A percentile compares a stretch with the other conserved stretches of the same genome.
phyloP scores from a whole-genome alignment of 148 eudicot species.

The Heliamphora exappendiculata region DNA sequence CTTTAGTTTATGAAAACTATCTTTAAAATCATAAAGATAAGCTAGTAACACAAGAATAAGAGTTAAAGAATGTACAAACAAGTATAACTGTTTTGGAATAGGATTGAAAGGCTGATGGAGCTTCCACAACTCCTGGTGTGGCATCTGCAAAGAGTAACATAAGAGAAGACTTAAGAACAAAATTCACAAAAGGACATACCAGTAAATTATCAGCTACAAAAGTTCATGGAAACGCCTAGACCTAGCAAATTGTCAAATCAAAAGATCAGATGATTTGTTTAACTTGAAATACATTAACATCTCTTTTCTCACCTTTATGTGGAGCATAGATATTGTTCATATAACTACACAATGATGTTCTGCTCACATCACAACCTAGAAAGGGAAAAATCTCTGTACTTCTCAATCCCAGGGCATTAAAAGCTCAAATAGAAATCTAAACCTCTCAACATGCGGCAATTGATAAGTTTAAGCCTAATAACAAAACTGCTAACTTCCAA shows the following conservation, averaged over 20 bases:
- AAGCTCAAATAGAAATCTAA: not conserved
- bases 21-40: not conserved
- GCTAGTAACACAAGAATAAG: constrained; percentile 14
- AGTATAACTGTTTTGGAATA: constrained; percentile 71
- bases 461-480: not conserved
- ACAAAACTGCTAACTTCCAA: not conserved
- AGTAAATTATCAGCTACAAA: not conserved
- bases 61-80: constrained; percentile 80
- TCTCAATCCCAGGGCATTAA: not conserved
- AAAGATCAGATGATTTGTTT: not conserved
- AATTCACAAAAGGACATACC: not conserved
- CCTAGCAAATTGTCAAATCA: not conserved
- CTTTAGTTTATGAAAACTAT: not conserved
- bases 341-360: not conserved
- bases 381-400: not conserved
- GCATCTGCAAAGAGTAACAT: constrained; percentile 37
- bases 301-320: not conserved
- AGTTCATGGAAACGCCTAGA: not conserved
- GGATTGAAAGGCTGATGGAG: constrained; percentile 31
- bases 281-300: not conserved
- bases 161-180: not conserved
- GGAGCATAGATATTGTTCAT: not conserved
- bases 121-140: constrained; percentile 34
- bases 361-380: not conserved
- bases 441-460: not conserved